Conservation (phyloP, 2,329 filamentous ascomycete species). For the Tolypocladium amazonense region DNA sequence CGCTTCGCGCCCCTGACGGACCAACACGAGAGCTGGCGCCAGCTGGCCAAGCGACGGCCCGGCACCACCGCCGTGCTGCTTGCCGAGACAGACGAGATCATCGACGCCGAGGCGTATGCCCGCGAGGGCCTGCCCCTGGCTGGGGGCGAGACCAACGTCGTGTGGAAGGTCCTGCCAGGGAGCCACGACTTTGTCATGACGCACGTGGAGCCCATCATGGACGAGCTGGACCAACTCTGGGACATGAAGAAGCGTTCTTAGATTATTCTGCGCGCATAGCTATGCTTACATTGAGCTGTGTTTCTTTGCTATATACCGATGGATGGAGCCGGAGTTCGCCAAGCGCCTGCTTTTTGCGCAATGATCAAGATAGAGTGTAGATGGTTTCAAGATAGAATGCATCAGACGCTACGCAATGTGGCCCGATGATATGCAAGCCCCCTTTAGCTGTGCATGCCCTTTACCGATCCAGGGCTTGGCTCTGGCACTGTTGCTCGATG, state of each 20-base stretch:
- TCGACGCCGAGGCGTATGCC: slow-evolving; percentile 38
- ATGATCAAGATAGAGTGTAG: background rate
- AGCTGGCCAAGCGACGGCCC: slow-evolving; percentile 29
- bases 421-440: background rate
- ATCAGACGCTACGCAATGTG: background rate
- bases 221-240: slow-evolving; percentile 39
- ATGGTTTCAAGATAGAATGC: background rate
- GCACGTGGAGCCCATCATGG: slow-evolving; percentile 31
- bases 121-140: slow-evolving; percentile 38
- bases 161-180: slow-evolving; percentile 40
- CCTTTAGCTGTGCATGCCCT: background rate
- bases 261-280: background rate
- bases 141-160: slow-evolving; percentile 36
- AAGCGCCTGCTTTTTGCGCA: background rate
- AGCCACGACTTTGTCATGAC: slow-evolving; percentile 55
- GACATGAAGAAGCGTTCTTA: slow-evolving; percentile 8
- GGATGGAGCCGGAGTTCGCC: background rate
- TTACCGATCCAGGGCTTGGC: slow-evolving; percentile 44
- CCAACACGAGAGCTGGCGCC: slow-evolving; percentile 39
- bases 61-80: slow-evolving; percentile 41
- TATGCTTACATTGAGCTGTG: background rate
- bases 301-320: background rate
- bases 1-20: slow-evolving; percentile 41
- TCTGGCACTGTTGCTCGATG: slow-evolving; percentile 35
- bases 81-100: slow-evolving; percentile 39